These are phyloP conservation scores for Papilionanthe hybrid DNA, from an alignment of 116 monocot genomes.

Conservation along the genomic window DNA sequence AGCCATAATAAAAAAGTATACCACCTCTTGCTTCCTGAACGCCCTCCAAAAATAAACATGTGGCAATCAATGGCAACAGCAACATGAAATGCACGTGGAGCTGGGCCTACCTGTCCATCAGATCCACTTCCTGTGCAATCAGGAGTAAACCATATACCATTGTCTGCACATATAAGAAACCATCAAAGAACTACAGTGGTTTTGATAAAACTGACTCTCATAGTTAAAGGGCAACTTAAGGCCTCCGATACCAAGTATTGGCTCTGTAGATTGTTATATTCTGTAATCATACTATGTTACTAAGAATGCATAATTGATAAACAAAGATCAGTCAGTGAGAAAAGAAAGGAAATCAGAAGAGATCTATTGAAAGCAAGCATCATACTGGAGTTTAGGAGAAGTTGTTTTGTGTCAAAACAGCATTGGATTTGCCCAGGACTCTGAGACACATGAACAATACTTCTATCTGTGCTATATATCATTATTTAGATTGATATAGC, in stretches of 20 bases:
- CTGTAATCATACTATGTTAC: not conserved
- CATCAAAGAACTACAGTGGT: not conserved
- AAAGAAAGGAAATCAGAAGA: not conserved
- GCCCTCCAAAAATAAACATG: slow-evolving; percentile 96
- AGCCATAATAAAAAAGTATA: slow-evolving; percentile 5
- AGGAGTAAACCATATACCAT: slow-evolving; percentile 87
- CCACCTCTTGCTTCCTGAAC: slow-evolving; percentile 78
- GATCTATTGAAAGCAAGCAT: not conserved
- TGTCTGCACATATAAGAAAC: slow-evolving; percentile 47
- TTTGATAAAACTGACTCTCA: not conserved
- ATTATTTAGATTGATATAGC: not conserved
- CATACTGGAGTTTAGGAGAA: not conserved
- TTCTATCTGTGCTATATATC: not conserved
- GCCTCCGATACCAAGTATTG: not conserved
- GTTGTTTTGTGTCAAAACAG: not conserved
- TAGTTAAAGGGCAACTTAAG: not conserved
- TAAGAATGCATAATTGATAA: not conserved
- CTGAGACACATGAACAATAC: not conserved
- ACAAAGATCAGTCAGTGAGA: not conserved
- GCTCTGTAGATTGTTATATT: not conserved
- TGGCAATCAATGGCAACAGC: slow-evolving; percentile 83
- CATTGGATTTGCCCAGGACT: not conserved
- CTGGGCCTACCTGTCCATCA: slow-evolving; percentile 63
- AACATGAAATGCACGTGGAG: slow-evolving; percentile 89
- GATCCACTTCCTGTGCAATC: slow-evolving; percentile 64